These are phyloP conservation scores for Phytophthora megakarya DNA, from an alignment of 352 stramenopile species.

Conservation along the genomic window DNA sequence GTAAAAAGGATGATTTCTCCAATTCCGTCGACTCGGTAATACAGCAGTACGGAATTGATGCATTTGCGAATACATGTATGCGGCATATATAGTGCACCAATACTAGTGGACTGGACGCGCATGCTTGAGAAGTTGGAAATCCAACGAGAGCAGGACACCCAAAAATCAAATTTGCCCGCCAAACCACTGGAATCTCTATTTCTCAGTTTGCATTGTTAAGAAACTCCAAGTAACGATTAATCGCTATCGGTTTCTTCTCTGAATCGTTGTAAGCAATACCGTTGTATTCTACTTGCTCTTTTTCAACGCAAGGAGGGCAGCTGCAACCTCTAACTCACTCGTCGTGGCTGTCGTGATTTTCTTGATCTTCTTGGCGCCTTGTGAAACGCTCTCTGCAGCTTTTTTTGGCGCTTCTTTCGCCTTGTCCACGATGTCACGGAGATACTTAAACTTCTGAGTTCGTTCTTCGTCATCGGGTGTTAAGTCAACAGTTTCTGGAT, in stretches of 20 bases:
- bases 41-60: too few relatives aligned
- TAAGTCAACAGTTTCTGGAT: background rate
- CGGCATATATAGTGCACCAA: too few relatives aligned
- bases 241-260: background rate
- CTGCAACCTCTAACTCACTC: background rate
- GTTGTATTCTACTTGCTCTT: constrained; percentile 5
- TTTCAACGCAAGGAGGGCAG: background rate
- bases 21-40: too few relatives aligned
- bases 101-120: too few relatives aligned
- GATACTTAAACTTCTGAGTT: background rate
- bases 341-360: too few relatives aligned
- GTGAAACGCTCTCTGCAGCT: background rate
- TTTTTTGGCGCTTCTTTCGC: background rate
- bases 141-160: too few relatives aligned
- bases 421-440: background rate
- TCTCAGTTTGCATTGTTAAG: constrained; percentile 1
- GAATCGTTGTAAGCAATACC: background rate
- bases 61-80: too few relatives aligned
- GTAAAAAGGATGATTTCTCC: too few relatives aligned
- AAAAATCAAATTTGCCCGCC: constrained; percentile 8
- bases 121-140: too few relatives aligned
- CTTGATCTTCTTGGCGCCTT: background rate
- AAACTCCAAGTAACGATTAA: background rate
- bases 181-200: too few relatives aligned
- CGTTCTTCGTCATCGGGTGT: background rate